These are phyloP conservation scores for Aegilops umbellulata DNA, from an alignment of 176 grass and related monocot genomes.

Conservation along the genomic window DNA sequence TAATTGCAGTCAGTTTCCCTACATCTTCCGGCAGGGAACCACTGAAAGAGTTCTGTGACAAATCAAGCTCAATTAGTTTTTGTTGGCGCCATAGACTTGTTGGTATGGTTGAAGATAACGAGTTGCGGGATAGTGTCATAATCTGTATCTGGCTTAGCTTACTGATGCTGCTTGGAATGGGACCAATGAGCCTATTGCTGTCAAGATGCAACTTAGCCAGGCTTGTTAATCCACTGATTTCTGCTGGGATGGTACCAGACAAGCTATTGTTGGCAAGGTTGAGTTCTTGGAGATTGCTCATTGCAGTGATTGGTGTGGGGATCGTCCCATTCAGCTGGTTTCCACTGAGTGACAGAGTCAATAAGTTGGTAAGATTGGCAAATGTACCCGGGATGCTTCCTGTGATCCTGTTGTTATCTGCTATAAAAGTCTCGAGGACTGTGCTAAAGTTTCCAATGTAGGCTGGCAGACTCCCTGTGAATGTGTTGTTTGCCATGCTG, in stretches of 20 bases:
- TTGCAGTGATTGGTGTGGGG: not conserved
- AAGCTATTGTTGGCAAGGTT: slow-evolving; percentile 33
- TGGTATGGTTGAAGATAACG: slow-evolving; percentile 1
- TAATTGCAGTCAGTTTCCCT: not conserved
- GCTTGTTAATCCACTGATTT: slow-evolving; percentile 14
- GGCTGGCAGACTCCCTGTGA: slow-evolving; percentile 15
- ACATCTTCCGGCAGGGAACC: not conserved
- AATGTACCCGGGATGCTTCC: slow-evolving; percentile 33
- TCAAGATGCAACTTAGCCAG: slow-evolving; percentile 25
- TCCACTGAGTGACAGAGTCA: slow-evolving; percentile 18
- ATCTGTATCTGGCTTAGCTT: not conserved
- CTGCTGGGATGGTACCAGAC: slow-evolving; percentile 5
- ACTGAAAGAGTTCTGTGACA: not conserved
- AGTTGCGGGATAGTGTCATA: not conserved
- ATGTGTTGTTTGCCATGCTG: not conserved
- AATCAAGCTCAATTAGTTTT: not conserved
- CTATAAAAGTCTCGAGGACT: not conserved
- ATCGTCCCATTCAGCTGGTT: slow-evolving; percentile 42
- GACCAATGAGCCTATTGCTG: slow-evolving; percentile 20
- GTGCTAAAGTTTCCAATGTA: slow-evolving; percentile 21
- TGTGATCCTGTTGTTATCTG: slow-evolving; percentile 7
- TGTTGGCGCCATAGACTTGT: not conserved
- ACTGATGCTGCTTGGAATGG: not conserved
- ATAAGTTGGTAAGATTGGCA: slow-evolving; percentile 28
- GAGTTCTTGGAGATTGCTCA: slow-evolving; percentile 35